Evolutionary conservation across 108 stramenopile species (phyloP).

Genomic region (Nitzschia palea): DNA sequence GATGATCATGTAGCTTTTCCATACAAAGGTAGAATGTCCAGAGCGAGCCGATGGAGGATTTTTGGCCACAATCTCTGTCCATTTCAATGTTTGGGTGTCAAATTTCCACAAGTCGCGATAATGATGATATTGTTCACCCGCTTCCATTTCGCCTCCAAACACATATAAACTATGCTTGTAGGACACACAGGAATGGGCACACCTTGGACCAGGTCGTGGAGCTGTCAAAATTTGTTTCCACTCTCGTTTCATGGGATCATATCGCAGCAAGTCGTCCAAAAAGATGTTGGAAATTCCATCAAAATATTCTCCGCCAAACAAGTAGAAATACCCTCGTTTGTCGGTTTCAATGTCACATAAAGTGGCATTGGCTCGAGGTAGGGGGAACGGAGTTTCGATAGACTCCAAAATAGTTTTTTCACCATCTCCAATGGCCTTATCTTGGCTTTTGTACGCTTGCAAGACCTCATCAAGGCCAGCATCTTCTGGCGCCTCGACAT

Average conservation of each 20-base stretch:
- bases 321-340: slow-evolving; percentile 73
- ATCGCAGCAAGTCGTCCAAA: slow-evolving; percentile 87
- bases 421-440: slow-evolving; percentile 16
- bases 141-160: slow-evolving; percentile 93
- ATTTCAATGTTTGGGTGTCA: slow-evolving; percentile 74
- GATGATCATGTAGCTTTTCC: slow-evolving; percentile 92
- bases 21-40: slow-evolving; percentile 87
- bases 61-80: slow-evolving; percentile 76
- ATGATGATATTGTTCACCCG: slow-evolving; percentile 94
- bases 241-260: slow-evolving; percentile 52
- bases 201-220: slow-evolving; percentile 84
- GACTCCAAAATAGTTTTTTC: slow-evolving; percentile 38
- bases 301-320: slow-evolving; percentile 96
- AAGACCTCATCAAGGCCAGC: slow-evolving; percentile 30
- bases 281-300: slow-evolving; percentile 92
- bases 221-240: slow-evolving; percentile 84
- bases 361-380: slow-evolving; percentile 82
- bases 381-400: slow-evolving; percentile 53
- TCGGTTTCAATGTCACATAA: slow-evolving; percentile 51
- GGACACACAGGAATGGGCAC: slow-evolving; percentile 91
- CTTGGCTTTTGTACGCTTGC: slow-evolving; percentile 37
- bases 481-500: slow-evolving; percentile 9
- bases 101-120: slow-evolving; percentile 94
- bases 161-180: slow-evolving; percentile 90
- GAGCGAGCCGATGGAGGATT: slow-evolving; percentile 75